Conservation (phyloP, 169 alveolate species). For the Plasmodium sp. region DNA sequence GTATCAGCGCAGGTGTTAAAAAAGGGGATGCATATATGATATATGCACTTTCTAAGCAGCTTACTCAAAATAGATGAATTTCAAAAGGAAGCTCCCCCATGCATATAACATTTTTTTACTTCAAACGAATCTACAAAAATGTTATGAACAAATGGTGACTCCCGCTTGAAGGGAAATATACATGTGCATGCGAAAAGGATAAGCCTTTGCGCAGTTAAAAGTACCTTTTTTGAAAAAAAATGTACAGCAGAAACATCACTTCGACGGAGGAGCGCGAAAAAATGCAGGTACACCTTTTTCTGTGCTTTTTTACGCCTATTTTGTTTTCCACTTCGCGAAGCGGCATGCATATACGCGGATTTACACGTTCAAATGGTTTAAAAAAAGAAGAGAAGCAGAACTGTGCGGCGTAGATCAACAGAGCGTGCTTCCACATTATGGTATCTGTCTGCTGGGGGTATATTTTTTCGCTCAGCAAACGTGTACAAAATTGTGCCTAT, state of each 20-base stretch:
- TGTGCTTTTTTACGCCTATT: background rate
- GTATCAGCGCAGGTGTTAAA: background rate
- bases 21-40: background rate
- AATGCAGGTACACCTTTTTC: background rate
- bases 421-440: background rate
- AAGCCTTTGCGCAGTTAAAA: background rate
- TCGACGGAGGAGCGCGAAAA: background rate
- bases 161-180: background rate
- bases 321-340: background rate
- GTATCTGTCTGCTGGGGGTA: background rate
- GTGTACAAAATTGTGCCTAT: background rate
- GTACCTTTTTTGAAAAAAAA: background rate
- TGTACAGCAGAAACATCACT: background rate
- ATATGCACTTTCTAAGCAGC: background rate
- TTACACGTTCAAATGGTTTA: background rate
- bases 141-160: background rate
- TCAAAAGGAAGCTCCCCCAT: background rate
- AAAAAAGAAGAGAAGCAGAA: background rate
- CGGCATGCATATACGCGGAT: background rate
- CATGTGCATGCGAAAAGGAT: background rate
- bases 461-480: background rate
- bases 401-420: background rate
- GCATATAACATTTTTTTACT: background rate
- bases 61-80: background rate
- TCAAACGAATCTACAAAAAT: background rate